Evolutionary conservation across 192 early-diverging fungal genomes (phyloP), one percentile per base, ranked within the genome.

Genomic region (Linnemannia zychae): DNA sequence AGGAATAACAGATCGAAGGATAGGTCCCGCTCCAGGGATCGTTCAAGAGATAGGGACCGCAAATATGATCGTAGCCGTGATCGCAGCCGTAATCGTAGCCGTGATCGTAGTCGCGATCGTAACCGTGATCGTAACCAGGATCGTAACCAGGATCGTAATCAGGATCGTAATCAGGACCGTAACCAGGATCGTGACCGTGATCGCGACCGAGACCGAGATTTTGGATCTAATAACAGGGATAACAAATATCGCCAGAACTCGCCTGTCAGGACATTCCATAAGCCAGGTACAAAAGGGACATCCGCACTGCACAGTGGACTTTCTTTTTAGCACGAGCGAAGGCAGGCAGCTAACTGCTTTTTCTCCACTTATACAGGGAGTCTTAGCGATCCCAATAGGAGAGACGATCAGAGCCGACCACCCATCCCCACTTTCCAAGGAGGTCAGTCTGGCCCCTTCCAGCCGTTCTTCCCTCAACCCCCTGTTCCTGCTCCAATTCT

Each of bases 1-100:
- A 63, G 11, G 57, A 63, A n/a, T n/a, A n/a, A 63, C 13, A 63
- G 57, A 63, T 63, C 57, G 15, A 66, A 24, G 13, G 60, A 66
- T 38, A 53, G 44, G 33, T 40, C 20, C 24, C 12, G 22, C 9
- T 66, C 53, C 18, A 48, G 53, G 46, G 73, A 60, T 4, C 63
- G 73, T 46, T 50, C 46, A 28, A 44, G 63, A 34, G 67, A 72
- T 50, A 57, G 73, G 3, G 74, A 34, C 9, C 74, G 53, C 17
- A 49, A 74, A 36, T 40, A 65, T 31, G 71, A 67, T n/a, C 49
- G 63, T 17, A 44, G 33, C 18, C 72, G 69, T 6, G 53, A 78
- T 63, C 67, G 38, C 13, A n/a, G 28, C 7, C 12, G 38, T 7
- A 52, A 63, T 12, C 50, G 38, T 16, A 46, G 60, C 37, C 67